phyloP scores from a whole-genome alignment of 163 green algal species.

The Chlamydomonas reinhardtii region DNA sequence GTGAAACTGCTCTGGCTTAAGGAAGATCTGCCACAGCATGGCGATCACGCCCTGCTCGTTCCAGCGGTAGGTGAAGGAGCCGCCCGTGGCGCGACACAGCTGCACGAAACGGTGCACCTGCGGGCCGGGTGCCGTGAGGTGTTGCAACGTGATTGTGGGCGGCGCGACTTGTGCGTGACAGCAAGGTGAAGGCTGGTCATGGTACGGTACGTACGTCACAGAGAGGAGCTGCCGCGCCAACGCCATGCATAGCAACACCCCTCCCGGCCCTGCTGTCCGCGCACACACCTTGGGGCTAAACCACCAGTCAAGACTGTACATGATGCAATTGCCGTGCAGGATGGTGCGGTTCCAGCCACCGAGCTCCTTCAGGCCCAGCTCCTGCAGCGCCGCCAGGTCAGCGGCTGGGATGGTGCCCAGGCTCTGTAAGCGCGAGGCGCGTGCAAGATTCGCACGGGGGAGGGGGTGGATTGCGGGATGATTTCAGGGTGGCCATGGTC shows the following conservation, averaged over 20 bases:
- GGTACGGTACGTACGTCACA: no score
- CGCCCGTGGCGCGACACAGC: slow-evolving; percentile 36
- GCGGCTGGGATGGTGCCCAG: background rate
- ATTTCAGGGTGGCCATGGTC: no score
- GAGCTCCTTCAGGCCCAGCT: background rate
- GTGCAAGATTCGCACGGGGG: no score
- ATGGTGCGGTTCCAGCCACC: slow-evolving; percentile 40
- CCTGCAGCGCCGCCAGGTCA: background rate
- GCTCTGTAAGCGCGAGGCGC: background rate
- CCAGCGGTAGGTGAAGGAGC: slow-evolving; percentile 34
- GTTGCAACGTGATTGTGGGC: no score
- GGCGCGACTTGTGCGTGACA: no score
- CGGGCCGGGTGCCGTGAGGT: no score
- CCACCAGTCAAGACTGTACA: slow-evolving; percentile 34
- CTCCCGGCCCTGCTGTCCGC: no score
- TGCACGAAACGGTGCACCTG: slow-evolving; percentile 44
- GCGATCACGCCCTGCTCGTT: slow-evolving; percentile 43
- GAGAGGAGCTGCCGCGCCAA: no score
- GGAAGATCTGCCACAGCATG: slow-evolving; percentile 44
- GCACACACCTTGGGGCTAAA: background rate
- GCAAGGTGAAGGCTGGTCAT: no score
- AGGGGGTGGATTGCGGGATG: no score
- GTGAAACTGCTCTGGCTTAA: background rate
- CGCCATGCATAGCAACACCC: no score
- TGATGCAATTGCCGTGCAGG: slow-evolving; percentile 30